Conservation (phyloP, 306 rosid genomes). For the Cicer chorassanicum region DNA sequence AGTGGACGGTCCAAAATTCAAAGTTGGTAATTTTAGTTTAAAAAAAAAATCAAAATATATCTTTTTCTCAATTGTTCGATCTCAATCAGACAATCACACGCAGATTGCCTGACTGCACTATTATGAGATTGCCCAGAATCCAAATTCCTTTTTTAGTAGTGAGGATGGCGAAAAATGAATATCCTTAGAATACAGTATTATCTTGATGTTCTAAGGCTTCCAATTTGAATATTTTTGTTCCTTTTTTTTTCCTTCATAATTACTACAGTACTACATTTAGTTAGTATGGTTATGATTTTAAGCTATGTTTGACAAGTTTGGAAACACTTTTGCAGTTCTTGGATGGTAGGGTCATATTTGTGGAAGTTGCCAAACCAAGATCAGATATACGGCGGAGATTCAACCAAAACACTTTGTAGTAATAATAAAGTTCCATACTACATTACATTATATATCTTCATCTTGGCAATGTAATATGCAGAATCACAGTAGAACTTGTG, state of each 20-base stretch:
- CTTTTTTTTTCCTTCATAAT: background rate
- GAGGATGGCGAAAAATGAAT: too few species aligned
- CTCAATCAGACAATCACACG: too few species aligned
- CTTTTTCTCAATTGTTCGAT: too few species aligned
- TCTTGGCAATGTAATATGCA: background rate
- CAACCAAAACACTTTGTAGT: conserved; percentile 50
- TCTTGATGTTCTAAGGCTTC: background rate
- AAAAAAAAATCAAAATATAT: too few species aligned
- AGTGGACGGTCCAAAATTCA: too few species aligned
- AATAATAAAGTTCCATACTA: conserved; percentile 33
- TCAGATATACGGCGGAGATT: conserved; percentile 59
- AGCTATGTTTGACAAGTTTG: conserved; percentile 37
- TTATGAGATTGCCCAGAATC: too few species aligned
- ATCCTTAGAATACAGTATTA: background rate
- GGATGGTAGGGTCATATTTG: conserved; percentile 96
- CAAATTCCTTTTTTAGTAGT: too few species aligned
- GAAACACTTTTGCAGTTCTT: conserved; percentile 62
- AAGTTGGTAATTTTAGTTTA: too few species aligned
- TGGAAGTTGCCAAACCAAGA: conserved; percentile 83
- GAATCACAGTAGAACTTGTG: background rate
- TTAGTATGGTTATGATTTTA: background rate
- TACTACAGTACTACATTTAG: background rate
- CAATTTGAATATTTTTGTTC: background rate
- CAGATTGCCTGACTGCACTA: too few species aligned
- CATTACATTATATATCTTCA: background rate